A percentile compares a stretch with the other conserved stretches of the same genome.
These are phyloP conservation scores for Termitomyces sp. DNA, from an alignment of 768 basidiomycete species.

Conservation along the genomic window DNA sequence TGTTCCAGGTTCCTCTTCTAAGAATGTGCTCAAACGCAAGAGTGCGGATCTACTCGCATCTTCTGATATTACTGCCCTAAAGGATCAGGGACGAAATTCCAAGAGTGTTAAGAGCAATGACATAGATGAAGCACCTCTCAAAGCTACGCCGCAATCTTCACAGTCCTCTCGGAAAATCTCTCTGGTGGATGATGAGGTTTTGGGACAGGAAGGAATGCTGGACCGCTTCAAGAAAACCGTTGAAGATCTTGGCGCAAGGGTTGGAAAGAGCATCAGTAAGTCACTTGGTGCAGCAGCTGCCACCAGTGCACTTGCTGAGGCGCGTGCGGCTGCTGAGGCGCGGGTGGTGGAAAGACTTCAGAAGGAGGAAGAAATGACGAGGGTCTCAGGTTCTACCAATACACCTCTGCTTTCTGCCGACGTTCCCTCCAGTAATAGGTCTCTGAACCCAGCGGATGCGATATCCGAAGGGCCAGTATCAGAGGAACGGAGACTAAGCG, in stretches of 20 bases:
- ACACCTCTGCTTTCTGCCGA: conserved; percentile 11
- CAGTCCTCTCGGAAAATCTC: background rate
- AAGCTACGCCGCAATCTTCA: background rate
- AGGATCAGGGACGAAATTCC: conserved; percentile 38
- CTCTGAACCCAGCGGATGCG: background rate
- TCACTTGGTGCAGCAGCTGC: conserved; percentile 57
- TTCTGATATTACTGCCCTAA: conserved; percentile 16
- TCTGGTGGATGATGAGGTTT: background rate
- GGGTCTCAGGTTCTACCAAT: conserved; percentile 12
- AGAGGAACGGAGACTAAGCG: conserved; percentile 40
- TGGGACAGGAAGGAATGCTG: conserved; percentile 48
- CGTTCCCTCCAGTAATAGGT: background rate
- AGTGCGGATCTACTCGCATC: conserved; percentile 46
- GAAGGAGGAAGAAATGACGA: conserved; percentile 36
- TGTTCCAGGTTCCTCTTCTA: conserved; percentile 8
- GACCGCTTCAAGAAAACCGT: conserved; percentile 70
- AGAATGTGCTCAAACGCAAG: conserved; percentile 55
- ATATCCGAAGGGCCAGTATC: conserved; percentile 2
- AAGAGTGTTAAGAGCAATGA: conserved; percentile 49
- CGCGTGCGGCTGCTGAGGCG: conserved; percentile 63
- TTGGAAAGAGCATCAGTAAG: conserved; percentile 57
- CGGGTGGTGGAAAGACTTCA: conserved; percentile 63
- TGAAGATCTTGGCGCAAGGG: conserved; percentile 57
- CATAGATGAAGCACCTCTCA: conserved; percentile 28
- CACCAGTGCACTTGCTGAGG: conserved; percentile 62